Evolutionary conservation across 306 rosid genomes (phyloP), one percentile per base, ranked within the genome.

Genomic region (Corylus americana): DNA sequence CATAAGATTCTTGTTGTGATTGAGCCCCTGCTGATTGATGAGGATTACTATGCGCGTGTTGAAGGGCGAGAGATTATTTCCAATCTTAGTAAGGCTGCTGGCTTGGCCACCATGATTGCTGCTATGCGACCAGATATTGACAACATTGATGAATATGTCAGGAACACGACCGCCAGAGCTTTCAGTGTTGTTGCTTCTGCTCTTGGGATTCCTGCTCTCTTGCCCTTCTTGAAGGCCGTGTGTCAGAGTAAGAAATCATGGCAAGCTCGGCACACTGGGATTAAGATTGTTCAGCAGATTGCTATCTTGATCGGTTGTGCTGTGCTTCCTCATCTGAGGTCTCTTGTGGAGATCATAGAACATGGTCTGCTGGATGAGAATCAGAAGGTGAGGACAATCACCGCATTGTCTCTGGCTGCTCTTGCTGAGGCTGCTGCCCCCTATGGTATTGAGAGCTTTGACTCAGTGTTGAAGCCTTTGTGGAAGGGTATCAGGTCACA

Each of bases 41-140:
- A 94, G 85, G 98, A 94, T 68, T 94, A 94, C 74, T 94, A 94
- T 86, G 98, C 98, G 0, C 97, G 98, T 75, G 98, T 94, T 53
- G 97, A 91, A 73, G 97, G 98, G 50, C 90, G 98, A 78, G 98
- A 94, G 81, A 94, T 94, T 27, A 94, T 94, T 14, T 94, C 98
- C 35, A 94, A 94, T 83, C 94, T 94, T 35, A 94, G 98, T 86
- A 94, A 94, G 86, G 98, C 98, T 18, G 98, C 98, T 81, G 98
- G 98, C 42, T 80, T 94, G 88, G 98, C 98, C 74, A 94, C 98
- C 47, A 94, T 94, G 98, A 94, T 94, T 80, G 98, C 98, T 49
- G 97, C 98, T 17, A 94, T 94, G 98, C 90, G 98, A 73, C 97
- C 97, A 5, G 98, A 94, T 83, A 94, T 94, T n/a, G 98, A 94